These are phyloP conservation scores for Microcyclospora pomicola DNA, from an alignment of 2,329 filamentous ascomycete genomes.

Conservation along the genomic window DNA sequence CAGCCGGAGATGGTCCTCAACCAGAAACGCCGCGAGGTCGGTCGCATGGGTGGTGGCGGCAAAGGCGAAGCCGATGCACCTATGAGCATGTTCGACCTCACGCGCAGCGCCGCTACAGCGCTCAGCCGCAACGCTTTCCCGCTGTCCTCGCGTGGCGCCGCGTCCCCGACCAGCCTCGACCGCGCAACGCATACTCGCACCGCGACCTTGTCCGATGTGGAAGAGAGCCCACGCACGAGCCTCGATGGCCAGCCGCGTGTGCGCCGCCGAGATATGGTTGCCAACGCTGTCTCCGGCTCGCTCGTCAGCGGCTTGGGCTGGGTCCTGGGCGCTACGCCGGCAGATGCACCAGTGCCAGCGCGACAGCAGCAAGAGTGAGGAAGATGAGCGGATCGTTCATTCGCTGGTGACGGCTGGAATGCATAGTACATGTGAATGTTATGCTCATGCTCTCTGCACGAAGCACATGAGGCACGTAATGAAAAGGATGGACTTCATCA, in stretches of 20 bases:
- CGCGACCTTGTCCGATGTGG: not conserved
- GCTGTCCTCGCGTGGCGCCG: slow-evolving; percentile 11
- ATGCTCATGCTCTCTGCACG: too few relatives aligned
- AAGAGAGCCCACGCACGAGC: slow-evolving; percentile 12
- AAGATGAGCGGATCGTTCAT: too few relatives aligned
- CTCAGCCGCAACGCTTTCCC: slow-evolving; percentile 34
- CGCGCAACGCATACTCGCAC: slow-evolving; percentile 7
- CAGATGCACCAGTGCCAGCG: slow-evolving; percentile 2
- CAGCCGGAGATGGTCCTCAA: slow-evolving; percentile 22
- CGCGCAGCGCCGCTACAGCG: slow-evolving; percentile 34
- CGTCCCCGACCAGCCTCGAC: too few relatives aligned
- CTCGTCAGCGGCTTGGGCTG: slow-evolving; percentile 50
- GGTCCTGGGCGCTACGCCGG: slow-evolving; percentile 41
- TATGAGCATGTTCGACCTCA: slow-evolving; percentile 40
- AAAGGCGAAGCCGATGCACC: slow-evolving; percentile 35
- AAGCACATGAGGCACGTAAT: too few relatives aligned
- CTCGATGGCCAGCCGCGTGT: slow-evolving; percentile 29
- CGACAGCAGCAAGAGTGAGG: too few relatives aligned
- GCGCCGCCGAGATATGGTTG: slow-evolving; percentile 60
- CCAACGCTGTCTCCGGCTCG: slow-evolving; percentile 49
- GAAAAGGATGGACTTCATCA: too few relatives aligned
- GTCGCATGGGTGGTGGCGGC: slow-evolving; percentile 10
- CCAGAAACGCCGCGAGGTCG: slow-evolving; percentile 30
- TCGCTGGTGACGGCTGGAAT: too few relatives aligned
- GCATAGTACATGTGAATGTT: too few relatives aligned